Evolutionary conservation across 306 rosid species (phyloP).

Genomic region (Prunus armeniaca): DNA sequence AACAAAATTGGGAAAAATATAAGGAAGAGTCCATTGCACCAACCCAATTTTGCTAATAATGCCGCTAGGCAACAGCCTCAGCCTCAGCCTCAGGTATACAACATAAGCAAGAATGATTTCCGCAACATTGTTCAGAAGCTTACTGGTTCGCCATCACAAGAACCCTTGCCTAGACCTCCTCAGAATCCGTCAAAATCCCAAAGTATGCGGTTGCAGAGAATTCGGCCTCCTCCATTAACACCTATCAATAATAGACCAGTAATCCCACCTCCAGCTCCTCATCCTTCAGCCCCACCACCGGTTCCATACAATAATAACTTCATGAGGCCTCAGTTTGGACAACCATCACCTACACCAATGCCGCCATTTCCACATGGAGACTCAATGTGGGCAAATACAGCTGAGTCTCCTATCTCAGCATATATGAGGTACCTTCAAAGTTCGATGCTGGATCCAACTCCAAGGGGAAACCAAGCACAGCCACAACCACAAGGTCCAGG

Average conservation of each 20-base stretch:
- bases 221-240: conserved; percentile 84
- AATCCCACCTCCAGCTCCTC: conserved; percentile 45
- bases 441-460: conserved; percentile 64
- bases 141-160: conserved; percentile 92
- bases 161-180: conserved; percentile 70
- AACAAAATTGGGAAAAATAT: conserved; percentile 86
- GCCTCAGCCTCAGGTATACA: conserved; percentile 96
- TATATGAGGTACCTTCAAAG: conserved; percentile 89
- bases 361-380: conserved; percentile 49
- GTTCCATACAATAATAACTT: conserved; percentile 49
- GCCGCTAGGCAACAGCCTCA: conserved; percentile 84
- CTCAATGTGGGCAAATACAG: conserved; percentile 50
- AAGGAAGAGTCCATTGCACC: conserved; percentile 87
- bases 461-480: conserved; percentile 45
- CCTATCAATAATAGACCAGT: conserved; percentile 66
- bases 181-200: conserved; percentile 76
- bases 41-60: conserved; percentile 65
- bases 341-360: conserved; percentile 47
- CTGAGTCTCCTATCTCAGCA: conserved; percentile 89
- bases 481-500: conserved; percentile 18
- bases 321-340: conserved; percentile 62
- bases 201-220: conserved; percentile 78
- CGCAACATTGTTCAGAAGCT: conserved; percentile 92
- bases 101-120: conserved; percentile 92
- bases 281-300: conserved; percentile 48